These are phyloP conservation scores for Lodderomyces theae DNA, from an alignment of 1,139 yeast species.

Conservation along the genomic window DNA sequence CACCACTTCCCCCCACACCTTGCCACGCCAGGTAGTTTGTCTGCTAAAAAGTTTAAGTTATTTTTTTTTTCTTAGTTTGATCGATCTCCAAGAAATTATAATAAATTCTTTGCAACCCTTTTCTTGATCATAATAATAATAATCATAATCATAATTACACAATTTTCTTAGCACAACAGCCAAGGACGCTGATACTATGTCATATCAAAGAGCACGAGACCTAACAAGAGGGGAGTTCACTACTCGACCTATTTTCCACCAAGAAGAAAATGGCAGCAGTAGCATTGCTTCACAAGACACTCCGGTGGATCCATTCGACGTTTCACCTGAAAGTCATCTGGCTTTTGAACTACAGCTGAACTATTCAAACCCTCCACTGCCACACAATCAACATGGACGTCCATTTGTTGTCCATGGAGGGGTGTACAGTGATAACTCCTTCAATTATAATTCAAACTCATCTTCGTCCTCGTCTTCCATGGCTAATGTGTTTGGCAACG, in stretches of 20 bases:
- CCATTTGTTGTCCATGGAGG: not conserved
- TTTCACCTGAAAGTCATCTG: not conserved
- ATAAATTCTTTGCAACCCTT: too few species aligned
- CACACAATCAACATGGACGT: conserved; percentile 1
- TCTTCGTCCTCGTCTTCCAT: not conserved
- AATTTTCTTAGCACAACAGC: too few species aligned
- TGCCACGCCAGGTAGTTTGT: too few species aligned
- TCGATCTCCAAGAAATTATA: too few species aligned
- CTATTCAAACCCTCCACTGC: not conserved
- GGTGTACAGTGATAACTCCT: not conserved
- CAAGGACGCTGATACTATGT: not conserved
- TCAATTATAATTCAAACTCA: not conserved
- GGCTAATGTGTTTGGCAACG: conserved; percentile 1
- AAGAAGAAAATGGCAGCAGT: not conserved
- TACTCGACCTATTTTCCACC: not conserved
- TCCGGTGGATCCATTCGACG: not conserved
- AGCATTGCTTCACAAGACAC: not conserved
- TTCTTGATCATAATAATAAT: too few species aligned
- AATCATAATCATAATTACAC: too few species aligned
- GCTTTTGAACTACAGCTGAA: not conserved
- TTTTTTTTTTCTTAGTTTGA: too few species aligned
- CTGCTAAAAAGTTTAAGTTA: too few species aligned
- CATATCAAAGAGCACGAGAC: not conserved
- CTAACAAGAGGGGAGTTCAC: not conserved
- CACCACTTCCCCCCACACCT: too few species aligned